Conservation (phyloP, 2,329 filamentous ascomycete species). For the Helminthosporium solani region DNA sequence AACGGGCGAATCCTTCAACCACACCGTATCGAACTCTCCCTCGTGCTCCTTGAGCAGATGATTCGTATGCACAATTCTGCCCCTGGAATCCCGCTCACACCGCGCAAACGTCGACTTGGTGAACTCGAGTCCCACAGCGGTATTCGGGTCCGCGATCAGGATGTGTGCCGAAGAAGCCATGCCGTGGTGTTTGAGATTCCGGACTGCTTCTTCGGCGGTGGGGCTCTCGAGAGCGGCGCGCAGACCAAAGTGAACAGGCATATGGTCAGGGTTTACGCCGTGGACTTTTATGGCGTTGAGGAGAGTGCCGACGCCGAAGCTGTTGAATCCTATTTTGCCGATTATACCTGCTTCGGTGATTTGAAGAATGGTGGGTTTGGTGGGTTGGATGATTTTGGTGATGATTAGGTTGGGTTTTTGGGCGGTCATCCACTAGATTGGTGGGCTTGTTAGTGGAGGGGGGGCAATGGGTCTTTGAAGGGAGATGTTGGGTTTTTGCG, state of each 20-base stretch:
- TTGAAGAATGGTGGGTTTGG: constrained; percentile 54
- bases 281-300: constrained; percentile 63
- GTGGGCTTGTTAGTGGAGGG: background rate
- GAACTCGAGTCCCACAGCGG: constrained; percentile 54
- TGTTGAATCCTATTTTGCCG: constrained; percentile 67
- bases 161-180: constrained; percentile 58
- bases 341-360: constrained; percentile 63
- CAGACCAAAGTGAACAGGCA: constrained; percentile 64
- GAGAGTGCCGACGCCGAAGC: constrained; percentile 57
- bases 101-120: constrained; percentile 38
- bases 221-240: constrained; percentile 56
- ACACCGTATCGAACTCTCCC: constrained; percentile 43
- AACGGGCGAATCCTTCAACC: constrained; percentile 45
- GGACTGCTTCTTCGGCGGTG: constrained; percentile 51
- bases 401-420: constrained; percentile 55
- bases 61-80: constrained; percentile 47
- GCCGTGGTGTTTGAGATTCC: constrained; percentile 47
- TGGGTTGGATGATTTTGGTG: constrained; percentile 47
- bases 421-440: constrained; percentile 50
- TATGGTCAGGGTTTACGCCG: constrained; percentile 52
- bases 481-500: too few species aligned
- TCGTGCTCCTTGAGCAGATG: constrained; percentile 45
- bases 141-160: constrained; percentile 52
- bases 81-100: constrained; percentile 33
- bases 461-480: too few species aligned